Evolutionary conservation across 2,329 filamentous ascomycete genomes (phyloP), one percentile per base, ranked within the genome.

Genomic region (Cadophora luteo-olivacea): DNA sequence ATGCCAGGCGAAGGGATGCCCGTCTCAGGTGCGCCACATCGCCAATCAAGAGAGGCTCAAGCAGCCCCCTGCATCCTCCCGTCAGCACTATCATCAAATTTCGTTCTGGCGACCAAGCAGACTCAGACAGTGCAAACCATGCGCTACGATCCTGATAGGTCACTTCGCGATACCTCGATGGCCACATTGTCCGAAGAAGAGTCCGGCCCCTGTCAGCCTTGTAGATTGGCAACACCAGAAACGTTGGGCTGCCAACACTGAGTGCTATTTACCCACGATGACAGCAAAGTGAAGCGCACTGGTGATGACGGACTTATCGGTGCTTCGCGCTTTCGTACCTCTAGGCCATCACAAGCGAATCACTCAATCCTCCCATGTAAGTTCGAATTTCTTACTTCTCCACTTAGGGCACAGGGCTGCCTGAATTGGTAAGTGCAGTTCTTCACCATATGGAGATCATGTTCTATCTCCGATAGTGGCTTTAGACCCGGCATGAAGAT

Each of bases 1-100:
- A 60, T 60, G 36, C 36, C 57, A 25, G 36, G 9, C 8, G 25
- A 16, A 58, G 16, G 54, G 41, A 22, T 38, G 12, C 19, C 29
- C n/a, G 32, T 64, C 61, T 54, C 29, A 64, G 11, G 36, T 55
- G 36, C 58, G 45, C 65, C 45, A 66, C 49, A 32, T 62, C 58
- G 51, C 64, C 58, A 64, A 67, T 67, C 29, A 48, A 12, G 24
- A 25, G 65, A 67, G 65, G 65, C 65, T 67, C 58, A 67, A 67
- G 25, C 38, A 55, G 61, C 49, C 32, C 24, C 49, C 49, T 25
- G 22, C 36, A 24, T n/a, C 29, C 7, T 51, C 38, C 25, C 52
- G 62, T 62, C 61, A 60, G 60, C 61, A 32, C 52, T 33, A 60
- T 16, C 36, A 16, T 14, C 12, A 55, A 55, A 55, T 55, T 55